Conservation (phyloP, 208 protist species). For the Strigomonas galati region DNA sequence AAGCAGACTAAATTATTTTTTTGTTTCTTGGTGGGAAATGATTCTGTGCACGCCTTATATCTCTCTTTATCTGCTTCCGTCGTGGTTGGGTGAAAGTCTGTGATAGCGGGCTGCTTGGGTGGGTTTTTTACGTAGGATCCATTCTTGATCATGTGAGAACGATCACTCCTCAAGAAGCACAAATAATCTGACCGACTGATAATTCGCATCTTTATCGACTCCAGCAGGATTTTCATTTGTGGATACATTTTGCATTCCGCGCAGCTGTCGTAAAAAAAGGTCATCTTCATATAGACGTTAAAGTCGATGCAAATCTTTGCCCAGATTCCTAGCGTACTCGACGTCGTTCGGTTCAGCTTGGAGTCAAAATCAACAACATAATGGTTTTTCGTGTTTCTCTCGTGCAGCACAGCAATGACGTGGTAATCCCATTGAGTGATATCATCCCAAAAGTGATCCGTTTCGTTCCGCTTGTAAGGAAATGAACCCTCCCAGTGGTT, state of each 20-base stretch:
- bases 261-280: too few species aligned
- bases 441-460: not conserved
- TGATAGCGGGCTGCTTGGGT: not conserved
- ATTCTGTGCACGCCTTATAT: too few species aligned
- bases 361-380: conserved; percentile 6
- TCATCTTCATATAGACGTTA: too few species aligned
- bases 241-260: too few species aligned
- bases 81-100: not conserved
- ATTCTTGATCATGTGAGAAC: conserved; percentile 1
- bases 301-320: too few species aligned
- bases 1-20: not conserved
- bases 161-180: not conserved
- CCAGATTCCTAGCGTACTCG: not conserved
- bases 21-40: too few species aligned
- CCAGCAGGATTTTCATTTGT: too few species aligned
- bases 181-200: not conserved
- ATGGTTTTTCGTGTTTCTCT: not conserved
- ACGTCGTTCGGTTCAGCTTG: not conserved
- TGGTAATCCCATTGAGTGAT: conserved; percentile 8
- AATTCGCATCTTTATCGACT: too few species aligned
- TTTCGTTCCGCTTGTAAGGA: too few species aligned
- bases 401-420: not conserved
- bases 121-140: not conserved
- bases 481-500: conserved; percentile 1
- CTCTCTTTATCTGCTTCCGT: too few species aligned